Base-by-base conservation (phyloP, 805 yeast genomes). In the Zygosaccharomyces rouxii region DNA sequence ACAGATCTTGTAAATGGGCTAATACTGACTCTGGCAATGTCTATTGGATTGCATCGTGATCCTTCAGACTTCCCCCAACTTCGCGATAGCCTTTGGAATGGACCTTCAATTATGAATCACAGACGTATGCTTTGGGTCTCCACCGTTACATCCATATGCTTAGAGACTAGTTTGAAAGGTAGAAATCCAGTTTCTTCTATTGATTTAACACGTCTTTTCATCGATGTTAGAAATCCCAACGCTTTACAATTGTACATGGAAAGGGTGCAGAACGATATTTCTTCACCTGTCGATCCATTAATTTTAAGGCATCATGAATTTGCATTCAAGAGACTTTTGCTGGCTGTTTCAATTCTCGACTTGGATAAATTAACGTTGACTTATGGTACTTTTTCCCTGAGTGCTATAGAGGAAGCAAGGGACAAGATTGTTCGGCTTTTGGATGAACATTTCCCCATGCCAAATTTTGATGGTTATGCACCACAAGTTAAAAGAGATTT, bases 1-100 rank as follows among this genome's bases (percentile, higher is more conserved):
- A 64, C 71, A 1, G 70, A 63, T 51, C 57, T 63, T 11, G 53
- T 67, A 2, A 52, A 58, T n/a, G 63, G 68, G 23, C 40, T 64
- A 7, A 56, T 66, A 11, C 53, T 60, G 39, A 59, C 60, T 58
- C 38, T 66, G 33, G 60, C 69, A 2, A 57, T 58, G 9, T 59
- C 67, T 4, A 66, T 65, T 29, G 71, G 69, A 7, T 49, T 66
- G 14, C 68, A 64, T 47, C 52, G 67, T 28, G 68, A 65, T 44
- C 67, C 69, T 5, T 45, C 55, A 13, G 66, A 64, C 25, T 63
- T 56, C 35, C 60, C 60, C 7, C 62, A 62, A 38, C 48, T 62
- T 16, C 42, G 49, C 29, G 59, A 56, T 21, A 35, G 50, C 19
- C 28, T 51, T 3, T 35, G 51, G 11, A 51, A 55, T 26, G 60